A percentile compares a stretch with the other conserved stretches of the same genome.
Evolutionary conservation across 129 eudicot genomes (phyloP).

Genomic region (Escallonia herrerae): DNA sequence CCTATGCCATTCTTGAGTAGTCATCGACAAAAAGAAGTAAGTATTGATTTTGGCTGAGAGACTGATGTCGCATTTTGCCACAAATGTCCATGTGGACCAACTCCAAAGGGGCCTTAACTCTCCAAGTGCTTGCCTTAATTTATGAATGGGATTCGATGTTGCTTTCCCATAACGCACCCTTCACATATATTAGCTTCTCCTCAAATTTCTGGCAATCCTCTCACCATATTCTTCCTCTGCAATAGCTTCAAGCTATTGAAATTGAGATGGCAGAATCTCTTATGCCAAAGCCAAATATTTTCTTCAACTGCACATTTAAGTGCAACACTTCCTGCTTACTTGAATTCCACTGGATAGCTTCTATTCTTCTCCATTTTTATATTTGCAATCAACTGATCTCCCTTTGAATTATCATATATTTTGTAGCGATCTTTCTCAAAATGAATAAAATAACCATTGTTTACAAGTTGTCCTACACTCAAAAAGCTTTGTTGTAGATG

Average conservation of each 20-base stretch:
- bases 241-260: not conserved
- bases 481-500: no score
- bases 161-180: constrained; percentile 1
- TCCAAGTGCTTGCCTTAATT: not conserved
- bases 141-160: not conserved
- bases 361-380: no score
- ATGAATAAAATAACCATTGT: no score
- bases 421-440: no score
- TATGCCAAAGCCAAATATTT: not conserved
- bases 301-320: not conserved
- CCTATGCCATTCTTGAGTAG: no score
- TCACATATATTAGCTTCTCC: not conserved
- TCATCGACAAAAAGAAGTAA: no score
- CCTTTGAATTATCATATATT: no score
- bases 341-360: not conserved
- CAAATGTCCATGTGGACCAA: not conserved
- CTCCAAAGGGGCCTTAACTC: not conserved
- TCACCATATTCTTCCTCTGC: not conserved
- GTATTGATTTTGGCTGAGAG: not conserved
- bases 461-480: no score
- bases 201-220: constrained; percentile 4
- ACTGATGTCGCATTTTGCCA: not conserved
- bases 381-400: no score
- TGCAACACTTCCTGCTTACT: not conserved
- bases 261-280: not conserved